Conservation (phyloP, 352 stramenopile species). For the Globisporangium irregulare region DNA sequence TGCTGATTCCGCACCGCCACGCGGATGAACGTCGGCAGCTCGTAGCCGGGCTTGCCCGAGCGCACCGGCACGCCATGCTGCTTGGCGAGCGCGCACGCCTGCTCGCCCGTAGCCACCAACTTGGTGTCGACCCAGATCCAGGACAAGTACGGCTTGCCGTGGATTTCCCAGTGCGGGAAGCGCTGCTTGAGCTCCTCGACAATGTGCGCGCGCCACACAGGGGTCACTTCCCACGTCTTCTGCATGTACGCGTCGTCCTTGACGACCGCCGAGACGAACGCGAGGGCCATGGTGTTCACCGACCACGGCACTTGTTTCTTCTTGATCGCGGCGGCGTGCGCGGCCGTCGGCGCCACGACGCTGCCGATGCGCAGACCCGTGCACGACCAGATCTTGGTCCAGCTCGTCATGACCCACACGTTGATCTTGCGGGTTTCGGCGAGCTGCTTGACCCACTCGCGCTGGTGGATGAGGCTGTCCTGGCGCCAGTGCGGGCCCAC, state of each 20-base stretch:
- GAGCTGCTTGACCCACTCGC: constrained; percentile 76
- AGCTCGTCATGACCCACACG: constrained; percentile 91
- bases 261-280: constrained; percentile 81
- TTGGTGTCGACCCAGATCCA: constrained; percentile 91
- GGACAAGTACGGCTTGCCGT: constrained; percentile 73
- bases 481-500: constrained; percentile 78
- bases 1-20: constrained; percentile 78
- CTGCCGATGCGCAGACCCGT: constrained; percentile 86
- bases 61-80: constrained; percentile 83
- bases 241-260: constrained; percentile 76
- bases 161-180: constrained; percentile 70
- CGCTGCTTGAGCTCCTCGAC: constrained; percentile 47
- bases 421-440: constrained; percentile 76
- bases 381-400: constrained; percentile 93
- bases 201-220: constrained; percentile 68
- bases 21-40: constrained; percentile 81
- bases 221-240: constrained; percentile 82
- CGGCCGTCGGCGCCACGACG: constrained; percentile 78
- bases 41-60: constrained; percentile 85
- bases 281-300: constrained; percentile 89
- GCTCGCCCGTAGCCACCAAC: constrained; percentile 41
- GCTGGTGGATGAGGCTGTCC: constrained; percentile 86
- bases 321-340: constrained; percentile 82
- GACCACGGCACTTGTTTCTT: constrained; percentile 91
- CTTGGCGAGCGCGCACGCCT: constrained; percentile 74